Evolutionary conservation across 352 stramenopile species (phyloP), one percentile per base, ranked within the genome.

Genomic region (Pythium oligandrum): DNA sequence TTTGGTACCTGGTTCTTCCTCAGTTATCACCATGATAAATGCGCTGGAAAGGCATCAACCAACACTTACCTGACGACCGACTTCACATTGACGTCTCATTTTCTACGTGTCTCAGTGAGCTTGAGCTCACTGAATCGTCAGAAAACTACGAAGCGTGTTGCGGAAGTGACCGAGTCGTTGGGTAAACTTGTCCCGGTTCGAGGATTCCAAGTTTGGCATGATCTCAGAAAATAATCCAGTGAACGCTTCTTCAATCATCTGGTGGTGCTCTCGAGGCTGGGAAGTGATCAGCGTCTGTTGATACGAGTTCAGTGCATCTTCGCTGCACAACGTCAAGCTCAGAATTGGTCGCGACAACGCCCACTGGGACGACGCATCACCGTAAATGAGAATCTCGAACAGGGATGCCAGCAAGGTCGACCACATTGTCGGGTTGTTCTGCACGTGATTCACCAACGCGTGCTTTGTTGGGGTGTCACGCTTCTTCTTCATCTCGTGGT

Each of bases 111-210:
- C 4, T 2, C 10, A 12, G 30, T 31, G 2, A 37, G 30, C 3
- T 17, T 3, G 8, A 0, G 3, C 45, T 57, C 56, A 75, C 63
- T 91, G 75, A 57, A 90, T 77, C 31, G 95, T 98, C 36, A 99
- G 76, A 68, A 99, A 98, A 45, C 87, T 68, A 51, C 95, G 83
- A 49, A 98, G 80, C 30, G 93, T 88, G 51, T 98, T 94, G 44
- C 96, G 92, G 73, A 99, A 99, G 49, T 96, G 87, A 12, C 95
- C 97, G 17, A 99, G 75, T 53, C 95, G 97, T 69, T 99, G 96
- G 32, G 96, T 99, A 61, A 99, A 99, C 61, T 97, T 92, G 83
- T 99, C 97, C 46, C 97, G 86, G 69, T 99, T 99, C 11, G 94
- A 78, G 56, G 90, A 93, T 68, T 99, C 96, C 35, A 99, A 71